Percentiles rank a stretch among this genome's conserved stretches.
Conservation (phyloP, 257 asterid genomes). For the Solanum paucissectum region DNA sequence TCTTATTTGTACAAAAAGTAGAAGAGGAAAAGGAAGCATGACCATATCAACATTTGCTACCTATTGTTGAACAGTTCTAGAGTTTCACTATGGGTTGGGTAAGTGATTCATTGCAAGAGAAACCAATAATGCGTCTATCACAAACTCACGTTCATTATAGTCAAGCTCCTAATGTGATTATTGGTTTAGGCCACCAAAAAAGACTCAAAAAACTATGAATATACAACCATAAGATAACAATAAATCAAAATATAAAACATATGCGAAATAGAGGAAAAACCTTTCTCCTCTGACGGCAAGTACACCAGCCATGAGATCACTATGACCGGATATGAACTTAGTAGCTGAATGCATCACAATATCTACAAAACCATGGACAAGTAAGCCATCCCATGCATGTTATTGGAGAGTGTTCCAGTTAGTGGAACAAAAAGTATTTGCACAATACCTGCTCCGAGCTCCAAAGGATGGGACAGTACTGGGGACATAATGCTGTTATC, state of each 20-base stretch:
- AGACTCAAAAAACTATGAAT: not conserved
- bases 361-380: too few species aligned
- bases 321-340: too few species aligned
- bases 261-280: not conserved
- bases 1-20: not conserved
- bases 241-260: not conserved
- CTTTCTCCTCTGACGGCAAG: too few species aligned
- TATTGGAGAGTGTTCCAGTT: not conserved
- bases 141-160: not conserved
- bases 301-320: too few species aligned
- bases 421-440: not conserved
- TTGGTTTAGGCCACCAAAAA: not conserved
- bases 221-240: not conserved
- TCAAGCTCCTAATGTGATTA: not conserved
- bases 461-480: constrained; percentile 71
- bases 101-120: not conserved
- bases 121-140: not conserved
- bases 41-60: not conserved
- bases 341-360: too few species aligned
- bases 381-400: not conserved
- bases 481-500: constrained; percentile 98
- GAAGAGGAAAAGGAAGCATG: not conserved
- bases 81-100: not conserved
- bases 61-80: not conserved
- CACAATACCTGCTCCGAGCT: constrained; percentile 78